Base-by-base conservation (phyloP, 805 yeast species). In the Maudiozyma bulderi region DNA sequence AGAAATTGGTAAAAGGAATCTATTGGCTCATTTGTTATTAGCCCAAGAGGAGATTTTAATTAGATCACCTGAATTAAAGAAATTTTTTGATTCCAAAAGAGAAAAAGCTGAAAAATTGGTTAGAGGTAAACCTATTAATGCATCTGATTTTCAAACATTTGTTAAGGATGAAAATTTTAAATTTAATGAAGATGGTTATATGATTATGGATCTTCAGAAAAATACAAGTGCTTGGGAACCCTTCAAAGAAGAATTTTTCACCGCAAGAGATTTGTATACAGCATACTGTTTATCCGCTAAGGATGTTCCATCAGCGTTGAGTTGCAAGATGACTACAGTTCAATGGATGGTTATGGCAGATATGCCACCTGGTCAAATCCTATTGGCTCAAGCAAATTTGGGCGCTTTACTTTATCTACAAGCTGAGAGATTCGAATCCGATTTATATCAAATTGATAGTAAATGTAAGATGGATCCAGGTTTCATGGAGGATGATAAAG, bases 271-370 rank as follows among this genome's bases (percentile, higher is more conserved):
- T 56, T 59, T 86, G 49, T 77, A 82, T 54, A 80, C 86, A 3
- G 88, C 93, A 2, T 70, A 81, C 39, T 82, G 85, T 52, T 66
- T 87, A 48, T 74, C 84, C 1, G 72, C 80, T 13, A 87, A 87
- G n/a, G 88, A 84, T 60, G 68, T 80, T 46, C 68, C 76, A 15
- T 67, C 76, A 44, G 88, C 90, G 1, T 67, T 81, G 15, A 70
- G 77, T 46, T 73, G 84, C 43, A 82, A 82, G 55, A 70, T 79
- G 53, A 73, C 81, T 31, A 78, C 86, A 48, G 80, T 83, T 8
- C 79, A 78, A 57, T 76, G 85, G 74, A 85, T 84, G 93, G 67
- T 81, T n/a, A 66, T 78, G 55, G 84, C 89, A 0, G 85, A 82
- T 41, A 77, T 78, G 56, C 77, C 80, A 13, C 77, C 84, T 0